Conservation (phyloP, 805 yeast genomes). For the Saccharomycopsis babjevae region DNA sequence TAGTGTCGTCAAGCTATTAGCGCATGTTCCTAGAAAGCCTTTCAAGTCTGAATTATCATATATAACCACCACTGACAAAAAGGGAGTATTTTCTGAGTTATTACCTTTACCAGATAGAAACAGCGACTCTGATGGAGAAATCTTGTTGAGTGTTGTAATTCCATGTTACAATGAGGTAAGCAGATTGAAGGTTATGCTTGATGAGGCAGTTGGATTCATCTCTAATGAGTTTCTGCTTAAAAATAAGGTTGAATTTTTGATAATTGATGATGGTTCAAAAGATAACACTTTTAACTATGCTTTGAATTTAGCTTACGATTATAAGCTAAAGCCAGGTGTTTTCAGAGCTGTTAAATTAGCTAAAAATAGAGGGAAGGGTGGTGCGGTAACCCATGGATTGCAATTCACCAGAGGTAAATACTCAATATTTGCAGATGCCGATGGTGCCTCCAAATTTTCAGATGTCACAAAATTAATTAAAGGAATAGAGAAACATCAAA, state of each 20-base stretch:
- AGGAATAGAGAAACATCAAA: conserved; percentile 21
- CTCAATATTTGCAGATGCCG: conserved; percentile 91
- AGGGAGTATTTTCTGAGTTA: conserved; percentile 7
- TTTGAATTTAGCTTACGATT: conserved; percentile 39
- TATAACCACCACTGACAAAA: conserved; percentile 6
- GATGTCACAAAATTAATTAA: conserved; percentile 53
- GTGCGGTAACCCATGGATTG: conserved; percentile 93
- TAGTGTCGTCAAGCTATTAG: conserved; percentile 3
- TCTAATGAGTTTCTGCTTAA: conserved; percentile 23
- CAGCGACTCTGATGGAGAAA: background rate
- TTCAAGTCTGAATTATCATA: conserved; percentile 10
- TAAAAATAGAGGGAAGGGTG: conserved; percentile 87
- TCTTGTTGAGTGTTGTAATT: conserved; percentile 41
- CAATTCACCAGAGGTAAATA: conserved; percentile 62
- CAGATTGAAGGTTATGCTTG: conserved; percentile 61
- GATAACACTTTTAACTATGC: conserved; percentile 76
- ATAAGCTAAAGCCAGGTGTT: conserved; percentile 42
- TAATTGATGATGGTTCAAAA: conserved; percentile 86
- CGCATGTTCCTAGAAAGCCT: conserved; percentile 15
- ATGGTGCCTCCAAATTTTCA: conserved; percentile 81
- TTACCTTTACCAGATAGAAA: conserved; percentile 9
- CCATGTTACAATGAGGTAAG: conserved; percentile 89
- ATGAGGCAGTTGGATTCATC: conserved; percentile 54
- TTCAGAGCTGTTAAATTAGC: conserved; percentile 62
- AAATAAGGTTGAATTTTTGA: conserved; percentile 57